Evolutionary conservation across 352 stramenopile genomes (phyloP).

Genomic region (Phytophthora fragariae): DNA sequence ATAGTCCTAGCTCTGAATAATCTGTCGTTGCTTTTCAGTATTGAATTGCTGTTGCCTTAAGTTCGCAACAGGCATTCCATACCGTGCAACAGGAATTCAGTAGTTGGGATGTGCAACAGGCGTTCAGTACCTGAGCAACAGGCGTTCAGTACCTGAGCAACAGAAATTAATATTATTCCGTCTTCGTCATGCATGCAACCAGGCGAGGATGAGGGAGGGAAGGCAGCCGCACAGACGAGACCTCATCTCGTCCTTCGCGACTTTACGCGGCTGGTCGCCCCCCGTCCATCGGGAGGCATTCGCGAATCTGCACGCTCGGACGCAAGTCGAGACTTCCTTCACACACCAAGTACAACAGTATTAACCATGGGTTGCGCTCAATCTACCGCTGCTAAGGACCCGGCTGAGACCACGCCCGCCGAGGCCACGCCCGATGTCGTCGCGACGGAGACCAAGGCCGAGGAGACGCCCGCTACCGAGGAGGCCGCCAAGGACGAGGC

Average conservation of each 20-base stretch:
- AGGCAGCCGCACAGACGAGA: slow-evolving; percentile 9
- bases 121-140: too few relatives aligned
- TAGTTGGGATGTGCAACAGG: too few relatives aligned
- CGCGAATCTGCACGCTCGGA: slow-evolving; percentile 33
- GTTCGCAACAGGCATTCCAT: too few relatives aligned
- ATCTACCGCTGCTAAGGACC: slow-evolving; percentile 43
- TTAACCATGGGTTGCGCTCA: slow-evolving; percentile 44
- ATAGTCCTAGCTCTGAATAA: too few relatives aligned
- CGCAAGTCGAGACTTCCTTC: slow-evolving; percentile 32
- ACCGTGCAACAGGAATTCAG: too few relatives aligned
- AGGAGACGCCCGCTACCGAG: slow-evolving; percentile 32
- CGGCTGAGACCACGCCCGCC: slow-evolving; percentile 29
- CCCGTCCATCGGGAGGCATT: slow-evolving; percentile 31
- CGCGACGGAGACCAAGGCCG: slow-evolving; percentile 24
- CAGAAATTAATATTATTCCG: too few relatives aligned
- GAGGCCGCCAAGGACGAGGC: slow-evolving; percentile 17
- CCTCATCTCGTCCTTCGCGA: slow-evolving; percentile 13
- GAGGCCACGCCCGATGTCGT: slow-evolving; percentile 30
- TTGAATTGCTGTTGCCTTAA: too few relatives aligned
- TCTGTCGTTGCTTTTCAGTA: too few relatives aligned
- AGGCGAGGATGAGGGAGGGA: slow-evolving; percentile 28
- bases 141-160: too few relatives aligned
- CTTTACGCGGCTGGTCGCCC: slow-evolving; percentile 29
- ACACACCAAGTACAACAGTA: slow-evolving; percentile 3
- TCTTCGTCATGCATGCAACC: slow-evolving; percentile 3